Conservation (phyloP, 2,329 filamentous ascomycete genomes). For the Epichloe glyceriae region DNA sequence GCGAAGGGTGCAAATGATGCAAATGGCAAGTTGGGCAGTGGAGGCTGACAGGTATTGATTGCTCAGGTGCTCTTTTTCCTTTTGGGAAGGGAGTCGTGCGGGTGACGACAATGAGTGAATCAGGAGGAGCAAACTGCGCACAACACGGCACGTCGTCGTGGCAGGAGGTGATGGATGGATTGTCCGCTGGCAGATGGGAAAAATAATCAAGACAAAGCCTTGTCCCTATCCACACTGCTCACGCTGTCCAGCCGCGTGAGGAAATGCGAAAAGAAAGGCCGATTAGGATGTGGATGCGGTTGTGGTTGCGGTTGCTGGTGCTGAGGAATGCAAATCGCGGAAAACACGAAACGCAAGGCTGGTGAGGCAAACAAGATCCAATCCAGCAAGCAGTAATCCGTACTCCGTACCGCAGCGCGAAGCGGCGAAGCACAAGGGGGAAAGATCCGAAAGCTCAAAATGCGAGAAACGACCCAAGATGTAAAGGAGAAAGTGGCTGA, state of each 20-base stretch:
- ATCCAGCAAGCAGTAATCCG: too few species aligned
- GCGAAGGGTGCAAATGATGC: background rate
- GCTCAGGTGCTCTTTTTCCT: background rate
- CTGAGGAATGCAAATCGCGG: background rate
- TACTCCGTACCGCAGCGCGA: too few species aligned
- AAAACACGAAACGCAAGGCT: background rate
- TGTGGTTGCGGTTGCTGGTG: background rate
- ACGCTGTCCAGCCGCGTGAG: conserved; percentile 4
- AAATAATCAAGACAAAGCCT: background rate
- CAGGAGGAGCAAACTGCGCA: conserved; percentile 1
- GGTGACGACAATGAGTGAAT: conserved; percentile 5
- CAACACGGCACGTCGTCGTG: background rate
- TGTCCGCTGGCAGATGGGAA: background rate
- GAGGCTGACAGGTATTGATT: background rate
- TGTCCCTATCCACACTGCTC: background rate
- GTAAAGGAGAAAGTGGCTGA: background rate
- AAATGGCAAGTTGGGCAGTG: background rate
- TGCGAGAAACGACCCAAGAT: background rate
- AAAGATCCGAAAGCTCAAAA: background rate
- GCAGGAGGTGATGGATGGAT: background rate
- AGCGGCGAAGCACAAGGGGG: background rate
- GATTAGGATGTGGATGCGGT: background rate
- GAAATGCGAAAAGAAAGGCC: conserved; percentile 1
- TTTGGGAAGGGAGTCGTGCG: background rate
- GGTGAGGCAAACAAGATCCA: background rate